Evolutionary conservation across 305 asterid species (phyloP).

Genomic region (Solanum hybrid): DNA sequence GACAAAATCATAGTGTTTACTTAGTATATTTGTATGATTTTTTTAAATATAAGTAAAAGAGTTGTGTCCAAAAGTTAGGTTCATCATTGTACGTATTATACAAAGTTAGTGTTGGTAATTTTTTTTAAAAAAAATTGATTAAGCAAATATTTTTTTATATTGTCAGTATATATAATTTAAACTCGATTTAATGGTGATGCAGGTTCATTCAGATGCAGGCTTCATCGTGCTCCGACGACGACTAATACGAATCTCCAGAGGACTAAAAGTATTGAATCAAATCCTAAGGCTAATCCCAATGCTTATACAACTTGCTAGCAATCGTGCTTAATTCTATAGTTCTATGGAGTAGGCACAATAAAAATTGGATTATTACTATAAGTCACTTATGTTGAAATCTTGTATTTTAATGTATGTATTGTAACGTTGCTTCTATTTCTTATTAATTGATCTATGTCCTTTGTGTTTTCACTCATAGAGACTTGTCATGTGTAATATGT

Average conservation of each 20-base stretch:
- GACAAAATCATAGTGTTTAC: not conserved
- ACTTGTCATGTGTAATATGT: not conserved
- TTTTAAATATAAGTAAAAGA: not conserved
- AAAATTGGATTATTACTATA: not conserved
- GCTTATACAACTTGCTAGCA: not conserved
- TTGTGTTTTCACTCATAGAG: not conserved
- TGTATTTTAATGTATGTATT: not conserved
- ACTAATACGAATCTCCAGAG: slow-evolving; percentile 33
- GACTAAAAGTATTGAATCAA: slow-evolving; percentile 48
- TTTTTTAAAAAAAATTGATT: too few relatives aligned
- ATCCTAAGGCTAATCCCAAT: slow-evolving; percentile 16
- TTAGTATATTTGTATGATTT: not conserved
- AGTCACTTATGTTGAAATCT: not conserved
- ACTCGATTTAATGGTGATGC: slow-evolving; percentile 7
- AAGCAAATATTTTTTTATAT: not conserved
- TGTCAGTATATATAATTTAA: not conserved
- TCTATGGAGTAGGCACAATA: not conserved
- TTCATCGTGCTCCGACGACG: slow-evolving; percentile 33
- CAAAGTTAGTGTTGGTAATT: not conserved
- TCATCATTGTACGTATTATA: not conserved
- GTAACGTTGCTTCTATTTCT: not conserved
- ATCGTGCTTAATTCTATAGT: not conserved
- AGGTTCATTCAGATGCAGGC: slow-evolving; percentile 81
- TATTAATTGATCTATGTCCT: not conserved
- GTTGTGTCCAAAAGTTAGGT: not conserved